phyloP scores from a whole-genome alignment of 495 filamentous ascomycete species.

The Penicillium cataractarum region DNA sequence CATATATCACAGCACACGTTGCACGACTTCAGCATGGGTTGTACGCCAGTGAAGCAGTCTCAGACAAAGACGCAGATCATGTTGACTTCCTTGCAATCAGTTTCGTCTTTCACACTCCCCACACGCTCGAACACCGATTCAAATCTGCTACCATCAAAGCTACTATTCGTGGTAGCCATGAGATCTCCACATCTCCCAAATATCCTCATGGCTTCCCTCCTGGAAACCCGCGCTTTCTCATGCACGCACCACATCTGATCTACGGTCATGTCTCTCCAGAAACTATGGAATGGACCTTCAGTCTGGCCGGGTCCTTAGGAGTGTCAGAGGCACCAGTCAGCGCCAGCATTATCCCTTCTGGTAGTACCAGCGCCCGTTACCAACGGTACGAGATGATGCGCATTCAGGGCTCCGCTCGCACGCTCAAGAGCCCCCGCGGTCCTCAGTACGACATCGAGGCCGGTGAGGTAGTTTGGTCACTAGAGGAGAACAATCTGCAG shows the following conservation, averaged over 20 bases:
- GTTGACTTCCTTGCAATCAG: slow-evolving; percentile 56
- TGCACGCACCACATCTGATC: slow-evolving; percentile 56
- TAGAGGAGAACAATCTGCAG: slow-evolving; percentile 56
- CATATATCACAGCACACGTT: slow-evolving; percentile 56
- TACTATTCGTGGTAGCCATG: slow-evolving; percentile 30
- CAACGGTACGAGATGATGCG: slow-evolving; percentile 57
- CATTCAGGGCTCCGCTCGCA: slow-evolving; percentile 55
- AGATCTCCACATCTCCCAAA: slow-evolving; percentile 9
- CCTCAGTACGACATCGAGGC: slow-evolving; percentile 45
- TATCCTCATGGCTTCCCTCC: slow-evolving; percentile 18
- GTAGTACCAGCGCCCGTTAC: slow-evolving; percentile 43
- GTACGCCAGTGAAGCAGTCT: slow-evolving; percentile 46
- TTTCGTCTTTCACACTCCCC: slow-evolving; percentile 54
- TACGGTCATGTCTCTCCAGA: slow-evolving; percentile 57
- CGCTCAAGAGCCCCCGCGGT: slow-evolving; percentile 38
- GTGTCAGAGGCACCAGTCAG: slow-evolving; percentile 49
- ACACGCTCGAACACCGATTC: slow-evolving; percentile 48
- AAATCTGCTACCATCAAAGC: slow-evolving; percentile 51
- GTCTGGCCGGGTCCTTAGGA: slow-evolving; percentile 51
- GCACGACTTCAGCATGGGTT: slow-evolving; percentile 56
- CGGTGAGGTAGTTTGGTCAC: slow-evolving; percentile 54
- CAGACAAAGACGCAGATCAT: slow-evolving; percentile 44
- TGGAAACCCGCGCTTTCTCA: slow-evolving; percentile 48
- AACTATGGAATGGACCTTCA: slow-evolving; percentile 56
- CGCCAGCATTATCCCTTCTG: slow-evolving; percentile 47